phyloP scores from a whole-genome alignment of 75 land plant species.

The Pinus taeda region DNA sequence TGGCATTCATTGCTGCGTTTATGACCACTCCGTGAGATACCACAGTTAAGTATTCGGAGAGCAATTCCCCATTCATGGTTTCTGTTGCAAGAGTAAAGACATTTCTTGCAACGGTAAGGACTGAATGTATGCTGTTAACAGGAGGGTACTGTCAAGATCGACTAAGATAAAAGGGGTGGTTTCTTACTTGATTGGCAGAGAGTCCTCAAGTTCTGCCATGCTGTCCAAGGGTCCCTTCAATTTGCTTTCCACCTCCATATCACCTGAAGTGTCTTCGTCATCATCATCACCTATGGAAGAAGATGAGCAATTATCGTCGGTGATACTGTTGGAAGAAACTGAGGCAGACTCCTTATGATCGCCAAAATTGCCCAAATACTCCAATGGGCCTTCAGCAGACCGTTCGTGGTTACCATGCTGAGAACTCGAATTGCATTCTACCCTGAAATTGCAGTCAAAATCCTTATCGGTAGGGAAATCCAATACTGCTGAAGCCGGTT shows the following conservation, averaged over 20 bases:
- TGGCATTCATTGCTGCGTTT: too few relatives aligned
- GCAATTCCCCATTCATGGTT: neutral
- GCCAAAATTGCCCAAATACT: neutral
- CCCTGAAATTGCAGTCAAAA: neutral
- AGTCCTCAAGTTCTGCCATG: slow-evolving; percentile 23
- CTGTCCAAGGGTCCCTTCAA: slow-evolving; percentile 15
- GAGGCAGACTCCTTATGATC: neutral
- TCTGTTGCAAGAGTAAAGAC: slow-evolving; percentile 5
- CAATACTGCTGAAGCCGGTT: neutral
- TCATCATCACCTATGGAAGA: neutral
- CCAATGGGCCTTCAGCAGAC: neutral
- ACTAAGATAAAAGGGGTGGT: neutral
- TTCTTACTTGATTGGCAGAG: slow-evolving; percentile 27
- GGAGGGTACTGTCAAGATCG: too few relatives aligned
- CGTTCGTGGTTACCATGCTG: neutral
- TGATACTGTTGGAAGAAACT: slow-evolving; percentile 6
- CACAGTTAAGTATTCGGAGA: neutral
- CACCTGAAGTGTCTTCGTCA: slow-evolving; percentile 7
- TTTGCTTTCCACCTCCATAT: slow-evolving; percentile 26
- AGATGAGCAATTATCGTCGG: neutral
- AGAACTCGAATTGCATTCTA: neutral
- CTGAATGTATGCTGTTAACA: neutral
- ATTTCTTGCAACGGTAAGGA: too few relatives aligned
- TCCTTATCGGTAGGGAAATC: neutral
- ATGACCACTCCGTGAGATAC: neutral